Evolutionary conservation across 495 filamentous ascomycete species (phyloP).

Genomic region (Xylona heveae): DNA sequence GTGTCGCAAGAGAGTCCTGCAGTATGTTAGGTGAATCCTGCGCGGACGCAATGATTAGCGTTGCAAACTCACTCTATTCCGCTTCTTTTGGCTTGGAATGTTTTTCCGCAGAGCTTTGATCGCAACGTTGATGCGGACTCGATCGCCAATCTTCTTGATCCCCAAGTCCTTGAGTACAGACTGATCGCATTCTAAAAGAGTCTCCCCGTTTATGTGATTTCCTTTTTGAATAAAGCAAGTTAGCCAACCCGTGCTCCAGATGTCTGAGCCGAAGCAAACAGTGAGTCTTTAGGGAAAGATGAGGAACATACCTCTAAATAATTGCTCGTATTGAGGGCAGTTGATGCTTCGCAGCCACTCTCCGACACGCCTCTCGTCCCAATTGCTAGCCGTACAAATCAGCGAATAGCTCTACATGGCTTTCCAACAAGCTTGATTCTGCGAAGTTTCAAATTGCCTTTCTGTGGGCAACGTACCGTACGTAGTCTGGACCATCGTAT

Average conservation of each 20-base stretch:
- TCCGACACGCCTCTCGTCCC: conserved; percentile 82
- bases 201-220: conserved; percentile 94
- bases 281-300: neutral
- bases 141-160: conserved; percentile 92
- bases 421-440: neutral
- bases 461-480: conserved; percentile 25
- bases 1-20: conserved; percentile 49
- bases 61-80: conserved; percentile 51
- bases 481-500: conserved; percentile 32
- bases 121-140: conserved; percentile 78
- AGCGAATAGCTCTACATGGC: neutral
- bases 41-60: conserved; percentile 22
- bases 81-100: conserved; percentile 62
- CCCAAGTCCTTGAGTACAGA: conserved; percentile 93
- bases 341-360: conserved; percentile 81
- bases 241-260: neutral
- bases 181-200: conserved; percentile 91
- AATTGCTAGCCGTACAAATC: conserved; percentile 26
- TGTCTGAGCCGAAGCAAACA: neutral
- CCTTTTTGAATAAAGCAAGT: conserved; percentile 17
- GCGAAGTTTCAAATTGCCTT: conserved; percentile 1
- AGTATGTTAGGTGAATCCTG: conserved; percentile 12
- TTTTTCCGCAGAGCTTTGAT: conserved; percentile 84
- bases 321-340: conserved; percentile 74
- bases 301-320: conserved; percentile 49